Percentiles rank a stretch among this genome's conserved stretches.
Conservation (phyloP, 1,139 yeast genomes). For the Sugiyamaella castrensis region DNA sequence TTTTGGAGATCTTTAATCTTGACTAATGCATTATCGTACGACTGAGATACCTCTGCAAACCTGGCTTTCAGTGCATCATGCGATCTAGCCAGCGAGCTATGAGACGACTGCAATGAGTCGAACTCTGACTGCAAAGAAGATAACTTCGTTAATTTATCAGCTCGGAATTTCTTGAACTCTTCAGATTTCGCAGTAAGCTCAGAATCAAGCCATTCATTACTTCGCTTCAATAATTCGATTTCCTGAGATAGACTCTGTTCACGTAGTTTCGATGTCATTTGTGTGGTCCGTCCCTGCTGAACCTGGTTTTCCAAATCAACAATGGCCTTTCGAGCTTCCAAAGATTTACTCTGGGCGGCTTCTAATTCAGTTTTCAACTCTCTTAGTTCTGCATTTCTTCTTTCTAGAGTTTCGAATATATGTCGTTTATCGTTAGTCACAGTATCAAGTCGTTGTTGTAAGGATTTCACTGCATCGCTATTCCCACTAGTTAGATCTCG, state of each 20-base stretch:
- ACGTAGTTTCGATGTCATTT: conserved; percentile 39
- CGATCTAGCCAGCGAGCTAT: conserved; percentile 36
- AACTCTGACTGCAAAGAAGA: conserved; percentile 38
- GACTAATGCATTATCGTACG: conserved; percentile 41
- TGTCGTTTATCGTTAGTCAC: conserved; percentile 40
- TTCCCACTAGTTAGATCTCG: conserved; percentile 30
- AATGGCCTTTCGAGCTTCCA: conserved; percentile 42
- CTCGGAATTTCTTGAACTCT: conserved; percentile 41
- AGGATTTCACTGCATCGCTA: conserved; percentile 21
- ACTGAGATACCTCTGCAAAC: conserved; percentile 39
- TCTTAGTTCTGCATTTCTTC: conserved; percentile 48
- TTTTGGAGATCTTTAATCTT: conserved; percentile 50
- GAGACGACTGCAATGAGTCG: conserved; percentile 37
- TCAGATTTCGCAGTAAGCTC: conserved; percentile 38
- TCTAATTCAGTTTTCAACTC: conserved; percentile 54
- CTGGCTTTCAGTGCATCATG: conserved; percentile 33
- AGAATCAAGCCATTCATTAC: conserved; percentile 40
- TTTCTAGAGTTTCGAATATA: conserved; percentile 43
- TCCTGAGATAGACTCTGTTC: conserved; percentile 43
- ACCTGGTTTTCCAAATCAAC: conserved; percentile 42
- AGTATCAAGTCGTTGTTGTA: conserved; percentile 25
- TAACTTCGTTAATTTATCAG: conserved; percentile 35
- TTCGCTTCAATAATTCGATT: conserved; percentile 37
- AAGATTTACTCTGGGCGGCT: conserved; percentile 47
- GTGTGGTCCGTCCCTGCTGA: conserved; percentile 37